These are phyloP conservation scores for Coprinopsis cinerea DNA, from an alignment of 768 basidiomycete species.

Conservation along the genomic window DNA sequence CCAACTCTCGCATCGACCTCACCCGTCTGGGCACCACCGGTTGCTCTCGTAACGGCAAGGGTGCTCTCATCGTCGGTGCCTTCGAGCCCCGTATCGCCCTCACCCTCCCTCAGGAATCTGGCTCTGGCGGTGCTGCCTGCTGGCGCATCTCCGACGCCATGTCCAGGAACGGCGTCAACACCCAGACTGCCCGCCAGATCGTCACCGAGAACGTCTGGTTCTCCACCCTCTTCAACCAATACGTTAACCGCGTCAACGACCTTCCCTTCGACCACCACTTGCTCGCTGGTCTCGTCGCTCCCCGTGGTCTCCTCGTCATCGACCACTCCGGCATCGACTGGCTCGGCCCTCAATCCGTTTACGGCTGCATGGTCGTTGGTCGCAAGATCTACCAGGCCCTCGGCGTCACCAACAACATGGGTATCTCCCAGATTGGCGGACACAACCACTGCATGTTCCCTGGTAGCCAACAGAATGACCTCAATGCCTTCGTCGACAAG, in stretches of 20 bases:
- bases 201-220: constrained; percentile 61
- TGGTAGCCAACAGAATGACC: constrained; percentile 32
- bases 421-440: constrained; percentile 48
- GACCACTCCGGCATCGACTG: constrained; percentile 54
- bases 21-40: constrained; percentile 49
- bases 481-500: constrained; percentile 51
- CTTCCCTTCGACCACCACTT: constrained; percentile 59
- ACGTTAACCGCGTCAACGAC: constrained; percentile 35
- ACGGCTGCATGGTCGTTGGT: constrained; percentile 46
- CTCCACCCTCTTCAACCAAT: constrained; percentile 42
- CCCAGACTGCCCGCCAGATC: constrained; percentile 54
- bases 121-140: constrained; percentile 53
- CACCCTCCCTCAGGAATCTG: constrained; percentile 59
- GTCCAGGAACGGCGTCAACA: constrained; percentile 33
- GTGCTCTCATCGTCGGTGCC: constrained; percentile 52
- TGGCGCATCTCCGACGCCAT: constrained; percentile 54
- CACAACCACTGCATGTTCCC: constrained; percentile 56
- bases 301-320: constrained; percentile 45
- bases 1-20: constrained; percentile 41
- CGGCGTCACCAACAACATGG: constrained; percentile 40
- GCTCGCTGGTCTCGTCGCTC: constrained; percentile 50
- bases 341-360: constrained; percentile 46
- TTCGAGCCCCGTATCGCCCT: constrained; percentile 54
- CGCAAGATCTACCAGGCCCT: constrained; percentile 47
- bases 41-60: constrained; percentile 58